Conservation (phyloP, 371 early-diverging fungal species). For the Mucor indicus region DNA sequence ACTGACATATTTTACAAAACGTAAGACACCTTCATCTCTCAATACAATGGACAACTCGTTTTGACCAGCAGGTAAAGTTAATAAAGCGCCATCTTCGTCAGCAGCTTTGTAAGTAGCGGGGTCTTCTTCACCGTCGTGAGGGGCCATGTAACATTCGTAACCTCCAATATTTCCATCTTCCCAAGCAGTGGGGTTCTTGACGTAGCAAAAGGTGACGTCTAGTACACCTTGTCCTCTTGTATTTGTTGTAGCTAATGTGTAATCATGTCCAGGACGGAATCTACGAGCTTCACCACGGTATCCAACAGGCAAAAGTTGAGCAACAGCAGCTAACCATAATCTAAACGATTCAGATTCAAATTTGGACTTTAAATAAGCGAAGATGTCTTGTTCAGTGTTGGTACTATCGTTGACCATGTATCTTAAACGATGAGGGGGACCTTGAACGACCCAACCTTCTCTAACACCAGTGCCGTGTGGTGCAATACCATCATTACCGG, state of each 20-base stretch:
- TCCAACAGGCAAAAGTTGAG: constrained; percentile 22
- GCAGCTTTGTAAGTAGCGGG: constrained; percentile 64
- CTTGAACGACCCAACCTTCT: constrained; percentile 47
- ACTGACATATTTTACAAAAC: constrained; percentile 78
- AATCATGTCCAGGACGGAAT: constrained; percentile 71
- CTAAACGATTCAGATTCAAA: constrained; percentile 38
- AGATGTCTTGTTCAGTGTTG: constrained; percentile 10
- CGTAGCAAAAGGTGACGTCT: constrained; percentile 56
- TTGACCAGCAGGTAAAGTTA: constrained; percentile 61
- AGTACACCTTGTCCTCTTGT: constrained; percentile 24
- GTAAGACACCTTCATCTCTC: constrained; percentile 72
- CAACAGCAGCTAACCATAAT: constrained; percentile 40
- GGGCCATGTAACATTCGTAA: constrained; percentile 75
- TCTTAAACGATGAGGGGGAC: constrained; percentile 56
- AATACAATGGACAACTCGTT: constrained; percentile 66
- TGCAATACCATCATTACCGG: constrained; percentile 26
- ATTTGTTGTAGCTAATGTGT: constrained; percentile 55
- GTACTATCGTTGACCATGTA: constrained; percentile 26
- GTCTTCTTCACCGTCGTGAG: constrained; percentile 67
- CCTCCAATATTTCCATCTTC: constrained; percentile 69
- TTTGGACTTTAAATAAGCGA: constrained; percentile 5
- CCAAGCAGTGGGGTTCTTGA: constrained; percentile 38
- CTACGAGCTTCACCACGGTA: constrained; percentile 48
- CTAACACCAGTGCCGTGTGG: constrained; percentile 52
- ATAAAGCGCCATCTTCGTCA: constrained; percentile 55